phyloP scores from a whole-genome alignment of 192 early-diverging fungal genomes.

The Diversispora epigaea region DNA sequence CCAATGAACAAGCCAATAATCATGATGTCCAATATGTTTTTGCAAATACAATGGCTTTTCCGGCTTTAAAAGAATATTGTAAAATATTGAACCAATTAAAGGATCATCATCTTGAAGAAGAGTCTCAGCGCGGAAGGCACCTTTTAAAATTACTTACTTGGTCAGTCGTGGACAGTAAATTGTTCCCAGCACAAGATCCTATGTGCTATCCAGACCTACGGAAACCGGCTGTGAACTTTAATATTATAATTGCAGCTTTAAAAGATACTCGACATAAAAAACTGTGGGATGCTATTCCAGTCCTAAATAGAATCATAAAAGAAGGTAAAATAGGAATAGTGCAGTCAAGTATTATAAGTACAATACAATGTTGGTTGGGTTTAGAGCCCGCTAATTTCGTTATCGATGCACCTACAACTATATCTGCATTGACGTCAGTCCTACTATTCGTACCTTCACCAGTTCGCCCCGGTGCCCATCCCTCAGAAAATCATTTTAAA shows the following conservation, averaged over 20 bases:
- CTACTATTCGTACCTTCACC: background rate
- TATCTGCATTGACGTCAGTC: background rate
- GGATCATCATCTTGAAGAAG: background rate
- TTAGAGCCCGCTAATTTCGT: background rate
- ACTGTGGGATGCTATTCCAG: background rate
- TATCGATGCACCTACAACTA: slow-evolving; percentile 18
- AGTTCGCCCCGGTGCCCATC: background rate
- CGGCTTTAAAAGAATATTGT: slow-evolving; percentile 5
- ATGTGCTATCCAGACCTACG: background rate
- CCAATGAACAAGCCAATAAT: no score
- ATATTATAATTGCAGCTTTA: background rate
- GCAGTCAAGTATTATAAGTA: slow-evolving; percentile 4
- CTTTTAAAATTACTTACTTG: background rate
- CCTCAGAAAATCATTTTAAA: slow-evolving; percentile 16
- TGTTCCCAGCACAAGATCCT: background rate
- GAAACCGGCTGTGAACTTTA: background rate
- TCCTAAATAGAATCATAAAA: background rate
- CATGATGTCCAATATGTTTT: no score
- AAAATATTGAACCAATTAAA: slow-evolving; percentile 2
- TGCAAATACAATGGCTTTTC: background rate
- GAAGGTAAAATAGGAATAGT: background rate
- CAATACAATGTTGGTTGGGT: background rate
- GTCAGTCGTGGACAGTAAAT: slow-evolving; percentile 19
- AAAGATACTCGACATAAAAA: slow-evolving; percentile 9
- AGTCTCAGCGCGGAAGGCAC: background rate